phyloP scores from a whole-genome alignment of 805 yeast genomes.

The Candida michaelii region DNA sequence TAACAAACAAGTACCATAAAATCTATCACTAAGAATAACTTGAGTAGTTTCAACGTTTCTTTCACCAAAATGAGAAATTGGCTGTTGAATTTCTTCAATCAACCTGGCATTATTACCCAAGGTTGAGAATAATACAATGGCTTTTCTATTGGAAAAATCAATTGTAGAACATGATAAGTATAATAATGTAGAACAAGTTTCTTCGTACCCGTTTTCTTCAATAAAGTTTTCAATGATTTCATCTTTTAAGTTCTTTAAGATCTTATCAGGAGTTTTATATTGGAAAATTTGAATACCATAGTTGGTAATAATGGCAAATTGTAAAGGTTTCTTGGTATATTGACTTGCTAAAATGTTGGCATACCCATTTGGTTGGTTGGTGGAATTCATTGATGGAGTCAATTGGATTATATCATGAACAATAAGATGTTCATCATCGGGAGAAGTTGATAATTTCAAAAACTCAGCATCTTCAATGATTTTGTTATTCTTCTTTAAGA shows the following conservation, averaged over 20 bases:
- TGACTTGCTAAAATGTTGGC: slow-evolving; percentile 87
- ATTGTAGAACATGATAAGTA: slow-evolving; percentile 78
- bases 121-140: slow-evolving; percentile 50
- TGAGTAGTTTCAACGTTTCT: slow-evolving; percentile 39
- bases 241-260: slow-evolving; percentile 69
- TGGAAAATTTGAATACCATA: slow-evolving; percentile 75
- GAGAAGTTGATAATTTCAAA: slow-evolving; percentile 28
- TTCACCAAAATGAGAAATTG: slow-evolving; percentile 6
- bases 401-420: slow-evolving; percentile 75
- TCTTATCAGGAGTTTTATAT: slow-evolving; percentile 76
- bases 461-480: slow-evolving; percentile 81
- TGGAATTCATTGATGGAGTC: slow-evolving; percentile 69
- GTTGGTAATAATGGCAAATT: slow-evolving; percentile 79
- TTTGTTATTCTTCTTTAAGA: slow-evolving; percentile 68
- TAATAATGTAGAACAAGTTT: slow-evolving; percentile 86
- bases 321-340: slow-evolving; percentile 63
- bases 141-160: slow-evolving; percentile 42
- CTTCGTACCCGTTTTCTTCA: slow-evolving; percentile 80
- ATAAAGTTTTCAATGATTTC: slow-evolving; percentile 66
- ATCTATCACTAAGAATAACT: slow-evolving; percentile 88
- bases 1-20: slow-evolving; percentile 81
- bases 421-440: slow-evolving; percentile 19
- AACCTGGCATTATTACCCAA: slow-evolving; percentile 54
- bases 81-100: slow-evolving; percentile 20
- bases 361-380: slow-evolving; percentile 75